Percentiles rank a stretch among this genome's conserved stretches.
These are phyloP conservation scores for Nelumbo lutea DNA, from an alignment of 164 flowering plant species.

Conservation along the genomic window DNA sequence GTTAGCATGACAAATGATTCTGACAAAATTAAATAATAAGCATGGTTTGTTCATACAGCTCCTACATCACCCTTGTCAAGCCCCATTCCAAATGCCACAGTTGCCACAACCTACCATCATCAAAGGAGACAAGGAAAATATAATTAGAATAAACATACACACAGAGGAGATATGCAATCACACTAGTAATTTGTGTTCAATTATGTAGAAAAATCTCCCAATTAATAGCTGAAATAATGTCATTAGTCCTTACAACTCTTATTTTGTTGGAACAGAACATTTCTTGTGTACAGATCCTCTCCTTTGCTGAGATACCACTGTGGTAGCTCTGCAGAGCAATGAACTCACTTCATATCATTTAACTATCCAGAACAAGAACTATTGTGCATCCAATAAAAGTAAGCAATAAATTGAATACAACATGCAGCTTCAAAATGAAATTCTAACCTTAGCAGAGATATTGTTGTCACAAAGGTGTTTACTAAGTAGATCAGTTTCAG, in stretches of 20 bases:
- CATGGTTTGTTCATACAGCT: slow-evolving; percentile 60
- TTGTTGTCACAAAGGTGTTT: slow-evolving; percentile 72
- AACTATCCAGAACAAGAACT: neutral
- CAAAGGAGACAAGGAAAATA: too few species aligned
- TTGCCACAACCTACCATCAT: slow-evolving; percentile 79
- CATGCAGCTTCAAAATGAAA: slow-evolving; percentile 5
- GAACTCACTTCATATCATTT: slow-evolving; percentile 9
- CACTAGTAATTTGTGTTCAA: neutral
- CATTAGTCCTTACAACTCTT: slow-evolving; percentile 68
- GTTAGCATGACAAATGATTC: neutral
- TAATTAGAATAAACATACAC: neutral
- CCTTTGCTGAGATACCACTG: slow-evolving; percentile 78
- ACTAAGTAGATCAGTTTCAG: slow-evolving; percentile 77
- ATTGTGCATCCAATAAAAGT: neutral
- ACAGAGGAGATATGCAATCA: neutral
- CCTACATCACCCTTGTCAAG: slow-evolving; percentile 91
- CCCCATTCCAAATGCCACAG: slow-evolving; percentile 99
- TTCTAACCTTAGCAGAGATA: slow-evolving; percentile 73
- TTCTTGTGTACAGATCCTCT: slow-evolving; percentile 75
- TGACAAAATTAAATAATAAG: slow-evolving; percentile 8
- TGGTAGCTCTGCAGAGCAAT: slow-evolving; percentile 70
- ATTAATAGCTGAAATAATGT: neutral
- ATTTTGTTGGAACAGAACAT: slow-evolving; percentile 84
- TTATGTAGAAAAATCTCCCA: neutral
- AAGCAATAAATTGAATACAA: neutral